These are phyloP conservation scores for Scedosporium boydii DNA, from an alignment of 2,329 filamentous ascomycete genomes.

Conservation along the genomic window DNA sequence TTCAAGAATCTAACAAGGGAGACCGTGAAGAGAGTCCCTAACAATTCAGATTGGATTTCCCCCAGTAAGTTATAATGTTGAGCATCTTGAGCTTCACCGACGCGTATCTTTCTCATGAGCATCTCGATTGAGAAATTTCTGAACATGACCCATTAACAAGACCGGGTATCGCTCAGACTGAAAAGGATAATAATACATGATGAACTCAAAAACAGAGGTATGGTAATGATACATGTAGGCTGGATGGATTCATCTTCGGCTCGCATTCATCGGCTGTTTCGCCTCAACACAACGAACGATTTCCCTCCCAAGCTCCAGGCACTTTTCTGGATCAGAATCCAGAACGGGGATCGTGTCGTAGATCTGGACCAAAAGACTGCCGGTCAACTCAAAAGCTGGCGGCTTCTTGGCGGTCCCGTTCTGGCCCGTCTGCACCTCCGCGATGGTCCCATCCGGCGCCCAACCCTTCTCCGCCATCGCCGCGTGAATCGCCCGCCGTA, in stretches of 20 bases:
- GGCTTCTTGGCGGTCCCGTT: background rate
- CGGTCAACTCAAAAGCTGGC: constrained; percentile 5
- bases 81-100: too few relatives aligned
- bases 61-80: too few relatives aligned
- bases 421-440: background rate
- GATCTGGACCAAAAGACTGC: constrained; percentile 7
- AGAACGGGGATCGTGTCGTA: constrained; percentile 2
- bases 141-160: too few relatives aligned
- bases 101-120: too few relatives aligned
- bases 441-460: constrained; percentile 6
- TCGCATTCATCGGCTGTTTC: background rate
- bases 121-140: too few relatives aligned
- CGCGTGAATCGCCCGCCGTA: constrained; percentile 7
- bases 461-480: constrained; percentile 9
- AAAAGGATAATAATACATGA: too few relatives aligned
- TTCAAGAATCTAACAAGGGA: too few relatives aligned
- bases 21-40: too few relatives aligned
- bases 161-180: too few relatives aligned
- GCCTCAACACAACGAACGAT: constrained; percentile 1
- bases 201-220: too few relatives aligned
- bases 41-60: too few relatives aligned
- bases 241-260: background rate
- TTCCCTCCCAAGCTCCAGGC: constrained; percentile 4
- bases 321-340: background rate
- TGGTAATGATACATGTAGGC: too few relatives aligned